A percentile compares a stretch with the other conserved stretches of the same genome.
Evolutionary conservation across 2,329 filamentous ascomycete genomes (phyloP).

Genomic region (Coniochaeta sp.): DNA sequence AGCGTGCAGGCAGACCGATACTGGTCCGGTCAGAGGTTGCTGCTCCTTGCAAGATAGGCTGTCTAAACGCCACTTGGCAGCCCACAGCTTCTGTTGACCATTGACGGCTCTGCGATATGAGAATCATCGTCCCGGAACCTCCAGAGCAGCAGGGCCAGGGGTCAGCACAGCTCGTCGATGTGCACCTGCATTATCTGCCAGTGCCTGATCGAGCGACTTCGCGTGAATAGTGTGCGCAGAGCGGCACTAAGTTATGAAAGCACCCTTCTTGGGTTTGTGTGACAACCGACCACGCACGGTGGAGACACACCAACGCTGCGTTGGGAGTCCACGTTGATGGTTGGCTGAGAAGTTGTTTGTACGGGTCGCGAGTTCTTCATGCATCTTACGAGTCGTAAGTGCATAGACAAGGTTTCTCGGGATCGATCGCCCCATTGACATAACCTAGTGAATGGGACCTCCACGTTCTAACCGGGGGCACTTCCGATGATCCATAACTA

Average conservation of each 20-base stretch:
- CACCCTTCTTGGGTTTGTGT: neutral
- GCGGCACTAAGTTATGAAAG: too few relatives aligned
- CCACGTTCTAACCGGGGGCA: neutral
- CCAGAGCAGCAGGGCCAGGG: neutral
- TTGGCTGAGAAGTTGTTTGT: too few relatives aligned
- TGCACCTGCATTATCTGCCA: neutral
- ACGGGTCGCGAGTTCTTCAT: too few relatives aligned
- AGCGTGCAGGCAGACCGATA: neutral
- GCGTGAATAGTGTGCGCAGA: too few relatives aligned
- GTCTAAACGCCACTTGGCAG: neutral
- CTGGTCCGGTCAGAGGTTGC: neutral
- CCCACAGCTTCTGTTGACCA: neutral
- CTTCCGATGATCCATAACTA: neutral
- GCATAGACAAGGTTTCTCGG: too few relatives aligned
- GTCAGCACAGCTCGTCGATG: neutral
- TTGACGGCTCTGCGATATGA: neutral
- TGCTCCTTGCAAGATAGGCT: neutral
- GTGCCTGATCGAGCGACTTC: too few relatives aligned
- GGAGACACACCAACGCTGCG: too few relatives aligned
- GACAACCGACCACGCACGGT: too few relatives aligned
- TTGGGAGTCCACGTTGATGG: too few relatives aligned
- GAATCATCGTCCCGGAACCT: neutral
- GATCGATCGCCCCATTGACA: too few relatives aligned
- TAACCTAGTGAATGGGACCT: too few relatives aligned
- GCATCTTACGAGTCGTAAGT: too few relatives aligned